phyloP scores from a whole-genome alignment of 805 yeast species.

The Cyberlindnera bimundalis region DNA sequence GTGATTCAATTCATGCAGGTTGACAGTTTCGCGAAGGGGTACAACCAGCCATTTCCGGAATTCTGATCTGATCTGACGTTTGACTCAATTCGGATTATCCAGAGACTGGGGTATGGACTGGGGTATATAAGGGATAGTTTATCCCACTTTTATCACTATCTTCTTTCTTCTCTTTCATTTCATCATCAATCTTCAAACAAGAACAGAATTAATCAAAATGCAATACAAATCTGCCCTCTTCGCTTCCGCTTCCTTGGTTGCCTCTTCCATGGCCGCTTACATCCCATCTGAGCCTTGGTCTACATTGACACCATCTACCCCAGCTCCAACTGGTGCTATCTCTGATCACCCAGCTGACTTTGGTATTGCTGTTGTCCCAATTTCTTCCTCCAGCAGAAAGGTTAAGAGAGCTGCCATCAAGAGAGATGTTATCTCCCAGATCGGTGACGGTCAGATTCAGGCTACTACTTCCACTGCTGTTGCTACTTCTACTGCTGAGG shows the following conservation, averaged over 20 bases:
- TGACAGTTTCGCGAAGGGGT: not conserved
- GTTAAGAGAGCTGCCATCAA: conserved; percentile 39
- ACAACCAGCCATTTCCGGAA: conserved; percentile 10
- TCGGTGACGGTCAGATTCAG: conserved; percentile 44
- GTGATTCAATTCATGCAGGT: not conserved
- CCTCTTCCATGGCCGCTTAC: conserved; percentile 55
- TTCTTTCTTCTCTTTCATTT: not conserved
- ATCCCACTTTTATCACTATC: too few relatives aligned
- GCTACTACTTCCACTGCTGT: conserved; percentile 25
- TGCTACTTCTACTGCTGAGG: conserved; percentile 5
- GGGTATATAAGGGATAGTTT: conserved; percentile 8
- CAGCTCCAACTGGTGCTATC: conserved; percentile 35
- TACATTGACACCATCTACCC: conserved; percentile 38
- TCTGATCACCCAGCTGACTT: conserved; percentile 36
- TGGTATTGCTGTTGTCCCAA: conserved; percentile 42
- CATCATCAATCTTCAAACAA: not conserved
- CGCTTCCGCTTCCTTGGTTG: conserved; percentile 42
- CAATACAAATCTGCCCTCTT: conserved; percentile 36
- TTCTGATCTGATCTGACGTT: conserved; percentile 13
- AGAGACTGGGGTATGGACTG: too few relatives aligned
- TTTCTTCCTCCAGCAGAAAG: conserved; percentile 27
- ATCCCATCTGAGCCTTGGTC: conserved; percentile 55
- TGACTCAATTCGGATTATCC: not conserved
- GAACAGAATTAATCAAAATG: conserved; percentile 26
- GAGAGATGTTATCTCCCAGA: conserved; percentile 49